These are phyloP conservation scores for Eucalyptus tenuipes DNA, from an alignment of 345 rosid species.

Conservation along the genomic window DNA sequence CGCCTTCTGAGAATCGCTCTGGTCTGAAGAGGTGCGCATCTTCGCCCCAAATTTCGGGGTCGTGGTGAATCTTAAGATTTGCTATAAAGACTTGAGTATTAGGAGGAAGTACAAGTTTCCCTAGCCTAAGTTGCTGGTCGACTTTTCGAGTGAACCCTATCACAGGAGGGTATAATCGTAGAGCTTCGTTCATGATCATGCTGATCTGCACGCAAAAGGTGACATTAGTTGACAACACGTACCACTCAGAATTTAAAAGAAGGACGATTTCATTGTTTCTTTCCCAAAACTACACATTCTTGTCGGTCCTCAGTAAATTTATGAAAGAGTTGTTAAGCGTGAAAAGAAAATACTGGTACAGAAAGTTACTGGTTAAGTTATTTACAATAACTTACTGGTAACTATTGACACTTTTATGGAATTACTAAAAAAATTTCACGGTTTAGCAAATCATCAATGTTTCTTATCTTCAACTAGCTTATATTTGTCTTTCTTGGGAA, in stretches of 20 bases:
- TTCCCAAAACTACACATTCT: neutral
- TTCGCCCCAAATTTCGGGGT: neutral
- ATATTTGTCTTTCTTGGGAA: too few species aligned
- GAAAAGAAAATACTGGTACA: neutral
- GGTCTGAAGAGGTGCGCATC: neutral
- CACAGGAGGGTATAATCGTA: neutral
- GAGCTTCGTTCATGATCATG: neutral
- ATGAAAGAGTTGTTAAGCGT: neutral
- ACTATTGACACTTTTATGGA: neutral
- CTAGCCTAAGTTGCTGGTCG: neutral
- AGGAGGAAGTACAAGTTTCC: neutral
- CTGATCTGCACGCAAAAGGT: neutral
- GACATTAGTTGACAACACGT: neutral
- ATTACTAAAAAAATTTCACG: neutral
- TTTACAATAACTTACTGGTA: neutral
- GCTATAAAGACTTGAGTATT: neutral
- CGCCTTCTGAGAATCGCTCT: neutral
- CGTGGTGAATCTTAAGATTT: neutral
- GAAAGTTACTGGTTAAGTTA: neutral
- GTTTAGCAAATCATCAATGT: neutral
- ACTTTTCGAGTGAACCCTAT: neutral
- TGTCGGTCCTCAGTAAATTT: neutral
- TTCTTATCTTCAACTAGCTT: neutral
- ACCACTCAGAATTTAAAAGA: neutral
- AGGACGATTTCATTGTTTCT: neutral